Conservation (phyloP, 2,329 filamentous ascomycete genomes). For the Aulographum hederae region DNA sequence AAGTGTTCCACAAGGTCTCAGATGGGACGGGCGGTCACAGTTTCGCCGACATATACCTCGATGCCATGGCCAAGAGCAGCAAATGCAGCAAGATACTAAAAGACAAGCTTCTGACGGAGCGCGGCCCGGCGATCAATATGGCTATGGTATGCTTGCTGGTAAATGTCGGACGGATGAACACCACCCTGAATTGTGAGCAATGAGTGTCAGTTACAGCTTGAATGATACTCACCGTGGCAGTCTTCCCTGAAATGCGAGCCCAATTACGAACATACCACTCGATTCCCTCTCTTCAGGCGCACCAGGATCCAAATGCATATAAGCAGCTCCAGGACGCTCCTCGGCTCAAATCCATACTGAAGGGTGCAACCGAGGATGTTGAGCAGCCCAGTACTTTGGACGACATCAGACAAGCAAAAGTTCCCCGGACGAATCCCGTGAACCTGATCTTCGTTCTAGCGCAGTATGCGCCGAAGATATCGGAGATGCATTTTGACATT, state of each 20-base stretch:
- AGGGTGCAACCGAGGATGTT: constrained; percentile 84
- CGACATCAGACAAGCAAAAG: constrained; percentile 49
- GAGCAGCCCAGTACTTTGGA: constrained; percentile 70
- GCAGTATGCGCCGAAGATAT: constrained; percentile 75
- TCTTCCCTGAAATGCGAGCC: constrained; percentile 98
- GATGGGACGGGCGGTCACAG: constrained; percentile 54
- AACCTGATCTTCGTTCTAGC: constrained; percentile 93
- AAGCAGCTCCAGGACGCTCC: constrained; percentile 96
- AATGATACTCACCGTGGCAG: constrained; percentile 26
- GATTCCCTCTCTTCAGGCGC: constrained; percentile 87
- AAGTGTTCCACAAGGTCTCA: constrained; percentile 83
- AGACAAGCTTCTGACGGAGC: constrained; percentile 86
- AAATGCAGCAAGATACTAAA: constrained; percentile 98
- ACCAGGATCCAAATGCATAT: constrained; percentile 88
- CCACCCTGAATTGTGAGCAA: constrained; percentile 77
- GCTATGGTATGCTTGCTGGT: constrained; percentile 97
- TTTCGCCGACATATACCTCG: constrained; percentile 94
- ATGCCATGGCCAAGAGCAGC: constrained; percentile 95
- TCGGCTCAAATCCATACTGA: constrained; percentile 87
- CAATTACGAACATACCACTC: constrained; percentile 95
- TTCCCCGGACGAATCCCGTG: constrained; percentile 86
- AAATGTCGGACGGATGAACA: constrained; percentile 97
- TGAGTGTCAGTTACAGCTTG: constrained; percentile 1
- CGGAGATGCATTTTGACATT: constrained; percentile 76
- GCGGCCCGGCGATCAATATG: constrained; percentile 89